Evolutionary conservation across 2,329 filamentous ascomycete genomes (phyloP).

Genomic region (Pseudogymnoascus sp.): DNA sequence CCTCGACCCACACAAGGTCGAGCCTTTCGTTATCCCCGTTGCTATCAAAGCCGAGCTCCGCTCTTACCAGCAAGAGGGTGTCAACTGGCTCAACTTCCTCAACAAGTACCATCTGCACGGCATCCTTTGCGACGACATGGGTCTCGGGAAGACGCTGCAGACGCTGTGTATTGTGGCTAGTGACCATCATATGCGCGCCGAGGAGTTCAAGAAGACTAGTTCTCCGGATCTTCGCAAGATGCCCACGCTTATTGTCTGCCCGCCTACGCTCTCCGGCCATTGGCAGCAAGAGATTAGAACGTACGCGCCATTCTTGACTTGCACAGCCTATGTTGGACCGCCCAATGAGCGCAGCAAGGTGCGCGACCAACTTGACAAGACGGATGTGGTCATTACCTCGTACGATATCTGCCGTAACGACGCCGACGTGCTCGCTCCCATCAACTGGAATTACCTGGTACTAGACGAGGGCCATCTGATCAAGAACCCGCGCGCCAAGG

Average conservation of each 20-base stretch:
- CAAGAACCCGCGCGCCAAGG: slow-evolving; percentile 97
- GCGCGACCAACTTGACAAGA: slow-evolving; percentile 61
- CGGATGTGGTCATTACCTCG: slow-evolving; percentile 92
- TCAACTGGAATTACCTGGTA: slow-evolving; percentile 96
- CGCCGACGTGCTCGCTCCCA: slow-evolving; percentile 70
- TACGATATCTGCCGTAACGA: slow-evolving; percentile 98
- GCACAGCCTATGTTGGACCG: slow-evolving; percentile 85
- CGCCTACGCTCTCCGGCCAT: slow-evolving; percentile 90
- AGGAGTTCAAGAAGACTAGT: slow-evolving; percentile 79
- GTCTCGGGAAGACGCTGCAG: slow-evolving; percentile 93
- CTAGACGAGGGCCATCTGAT: slow-evolving; percentile 96
- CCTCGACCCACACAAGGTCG: slow-evolving; percentile 93
- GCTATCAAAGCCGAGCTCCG: slow-evolving; percentile 94
- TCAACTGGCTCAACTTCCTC: slow-evolving; percentile 97
- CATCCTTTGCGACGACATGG: slow-evolving; percentile 99
- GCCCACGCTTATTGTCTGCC: slow-evolving; percentile 91
- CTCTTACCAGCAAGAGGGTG: slow-evolving; percentile 96
- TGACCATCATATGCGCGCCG: slow-evolving; percentile 87
- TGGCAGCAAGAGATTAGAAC: slow-evolving; percentile 98
- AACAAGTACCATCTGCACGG: slow-evolving; percentile 97
- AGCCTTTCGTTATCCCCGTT: slow-evolving; percentile 87
- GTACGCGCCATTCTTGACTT: slow-evolving; percentile 88
- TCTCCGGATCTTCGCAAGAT: slow-evolving; percentile 71
- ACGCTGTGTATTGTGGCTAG: slow-evolving; percentile 97
- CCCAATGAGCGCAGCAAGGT: slow-evolving; percentile 71